A percentile compares a stretch with the other conserved stretches of the same genome.
These are phyloP conservation scores for Theileria parva DNA, from an alignment of 169 alveolate species.

Conservation along the genomic window DNA sequence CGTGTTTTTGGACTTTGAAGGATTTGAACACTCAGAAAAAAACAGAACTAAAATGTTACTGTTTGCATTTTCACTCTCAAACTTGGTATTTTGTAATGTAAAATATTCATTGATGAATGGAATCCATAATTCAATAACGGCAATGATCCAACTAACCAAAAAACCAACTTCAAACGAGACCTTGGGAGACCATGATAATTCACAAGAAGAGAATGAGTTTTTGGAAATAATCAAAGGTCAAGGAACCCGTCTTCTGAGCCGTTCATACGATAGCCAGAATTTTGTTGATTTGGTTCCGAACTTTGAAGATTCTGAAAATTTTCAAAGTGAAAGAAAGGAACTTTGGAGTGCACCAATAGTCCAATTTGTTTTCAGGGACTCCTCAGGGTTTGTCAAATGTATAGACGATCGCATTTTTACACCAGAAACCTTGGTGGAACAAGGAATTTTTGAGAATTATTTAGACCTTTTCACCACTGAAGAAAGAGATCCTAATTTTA, in stretches of 20 bases:
- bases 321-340: neutral
- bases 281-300: constrained; percentile 10
- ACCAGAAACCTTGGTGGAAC: constrained; percentile 65
- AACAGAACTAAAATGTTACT: constrained; percentile 25
- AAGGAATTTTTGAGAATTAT: constrained; percentile 60
- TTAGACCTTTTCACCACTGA: constrained; percentile 34
- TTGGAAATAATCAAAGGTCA: constrained; percentile 3
- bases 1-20: constrained; percentile 52
- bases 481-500: constrained; percentile 34
- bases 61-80: constrained; percentile 38
- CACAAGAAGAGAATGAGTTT: constrained; percentile 11
- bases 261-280: neutral
- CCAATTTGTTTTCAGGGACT: constrained; percentile 57
- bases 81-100: constrained; percentile 40
- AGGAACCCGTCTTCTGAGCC: constrained; percentile 11
- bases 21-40: constrained; percentile 38
- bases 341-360: constrained; percentile 59
- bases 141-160: constrained; percentile 46
- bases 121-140: constrained; percentile 26
- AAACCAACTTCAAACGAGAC: constrained; percentile 10
- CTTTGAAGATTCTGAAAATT: constrained; percentile 9
- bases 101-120: constrained; percentile 44
- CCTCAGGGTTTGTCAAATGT: constrained; percentile 55
- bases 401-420: constrained; percentile 55
- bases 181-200: neutral